Evolutionary conservation across 495 filamentous ascomycete genomes (phyloP).

Genomic region (Usnea hakonensis): DNA sequence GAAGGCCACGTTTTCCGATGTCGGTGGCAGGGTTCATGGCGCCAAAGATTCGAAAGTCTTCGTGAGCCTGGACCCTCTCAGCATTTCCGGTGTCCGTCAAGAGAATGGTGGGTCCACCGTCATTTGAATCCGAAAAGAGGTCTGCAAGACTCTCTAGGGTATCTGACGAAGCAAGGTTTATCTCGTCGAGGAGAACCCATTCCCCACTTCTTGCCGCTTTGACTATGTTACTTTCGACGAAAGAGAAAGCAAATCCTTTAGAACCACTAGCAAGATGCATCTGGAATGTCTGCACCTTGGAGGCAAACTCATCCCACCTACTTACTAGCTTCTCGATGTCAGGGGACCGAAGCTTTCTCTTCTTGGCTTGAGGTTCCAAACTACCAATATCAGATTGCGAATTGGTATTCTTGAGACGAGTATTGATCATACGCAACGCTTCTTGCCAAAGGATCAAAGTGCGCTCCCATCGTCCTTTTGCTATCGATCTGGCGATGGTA

Average conservation of each 20-base stretch:
- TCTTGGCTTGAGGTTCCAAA: conserved; percentile 60
- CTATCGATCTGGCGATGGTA: conserved; percentile 66
- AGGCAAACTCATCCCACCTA: conserved; percentile 73
- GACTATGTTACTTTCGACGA: conserved; percentile 91
- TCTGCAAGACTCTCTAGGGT: conserved; percentile 89
- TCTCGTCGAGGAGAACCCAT: conserved; percentile 97
- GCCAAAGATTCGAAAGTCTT: conserved; percentile 90
- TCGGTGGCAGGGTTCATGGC: conserved; percentile 99
- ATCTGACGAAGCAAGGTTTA: conserved; percentile 91
- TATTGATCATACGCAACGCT: conserved; percentile 75
- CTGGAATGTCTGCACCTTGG: conserved; percentile 71
- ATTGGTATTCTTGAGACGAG: conserved; percentile 44
- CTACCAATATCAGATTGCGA: conserved; percentile 15
- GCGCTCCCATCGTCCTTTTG: conserved; percentile 74
- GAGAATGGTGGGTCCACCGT: conserved; percentile 66
- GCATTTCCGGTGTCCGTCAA: conserved; percentile 88
- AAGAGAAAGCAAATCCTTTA: conserved; percentile 85
- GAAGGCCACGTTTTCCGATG: conserved; percentile 89
- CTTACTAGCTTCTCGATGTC: conserved; percentile 59
- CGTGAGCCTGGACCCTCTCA: conserved; percentile 80
- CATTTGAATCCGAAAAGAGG: conserved; percentile 61
- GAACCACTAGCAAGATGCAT: conserved; percentile 68
- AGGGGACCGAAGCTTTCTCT: conserved; percentile 66
- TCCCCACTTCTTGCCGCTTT: conserved; percentile 88
- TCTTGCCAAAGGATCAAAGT: conserved; percentile 81